Evolutionary conservation across 2,329 filamentous ascomycete species (phyloP).

Genomic region (Colletotrichum caudatum): DNA sequence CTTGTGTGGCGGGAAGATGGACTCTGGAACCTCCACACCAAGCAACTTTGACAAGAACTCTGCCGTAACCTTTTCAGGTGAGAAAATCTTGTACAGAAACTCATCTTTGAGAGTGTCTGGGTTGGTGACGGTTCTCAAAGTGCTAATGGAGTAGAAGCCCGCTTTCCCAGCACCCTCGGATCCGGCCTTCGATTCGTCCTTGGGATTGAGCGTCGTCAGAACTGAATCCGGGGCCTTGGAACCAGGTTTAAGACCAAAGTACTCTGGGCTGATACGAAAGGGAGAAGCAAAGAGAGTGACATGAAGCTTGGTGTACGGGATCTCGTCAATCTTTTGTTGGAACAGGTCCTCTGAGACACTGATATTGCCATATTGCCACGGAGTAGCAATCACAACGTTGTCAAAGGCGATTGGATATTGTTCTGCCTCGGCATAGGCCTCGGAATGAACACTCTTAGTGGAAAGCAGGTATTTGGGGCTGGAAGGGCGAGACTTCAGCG

Average conservation of each 20-base stretch:
- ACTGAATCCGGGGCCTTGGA: constrained; percentile 76
- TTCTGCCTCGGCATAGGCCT: constrained; percentile 46
- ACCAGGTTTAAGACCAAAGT: constrained; percentile 75
- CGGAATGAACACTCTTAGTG: constrained; percentile 47
- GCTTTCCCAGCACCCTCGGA: constrained; percentile 74
- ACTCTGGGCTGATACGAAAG: constrained; percentile 74
- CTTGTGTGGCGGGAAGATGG: constrained; percentile 48
- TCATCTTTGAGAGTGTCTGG: constrained; percentile 66
- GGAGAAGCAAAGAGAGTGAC: constrained; percentile 91
- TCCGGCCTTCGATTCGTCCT: constrained; percentile 64
- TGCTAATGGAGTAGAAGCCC: constrained; percentile 88
- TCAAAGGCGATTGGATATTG: constrained; percentile 73
- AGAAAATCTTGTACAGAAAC: constrained; percentile 75
- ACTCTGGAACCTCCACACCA: constrained; percentile 59
- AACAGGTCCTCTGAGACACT: constrained; percentile 73
- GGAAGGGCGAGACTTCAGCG: constrained; percentile 55
- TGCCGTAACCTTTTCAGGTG: constrained; percentile 64
- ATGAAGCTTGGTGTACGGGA: constrained; percentile 89
- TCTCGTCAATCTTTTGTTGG: constrained; percentile 76
- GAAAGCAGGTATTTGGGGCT: constrained; percentile 62
- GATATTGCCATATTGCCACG: constrained; percentile 84
- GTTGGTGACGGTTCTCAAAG: constrained; percentile 73
- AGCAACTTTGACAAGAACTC: constrained; percentile 67
- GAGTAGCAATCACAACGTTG: constrained; percentile 84
- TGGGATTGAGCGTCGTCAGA: constrained; percentile 81